Base-by-base conservation (phyloP, 129 eudicot species). In the Centella asiatica region DNA sequence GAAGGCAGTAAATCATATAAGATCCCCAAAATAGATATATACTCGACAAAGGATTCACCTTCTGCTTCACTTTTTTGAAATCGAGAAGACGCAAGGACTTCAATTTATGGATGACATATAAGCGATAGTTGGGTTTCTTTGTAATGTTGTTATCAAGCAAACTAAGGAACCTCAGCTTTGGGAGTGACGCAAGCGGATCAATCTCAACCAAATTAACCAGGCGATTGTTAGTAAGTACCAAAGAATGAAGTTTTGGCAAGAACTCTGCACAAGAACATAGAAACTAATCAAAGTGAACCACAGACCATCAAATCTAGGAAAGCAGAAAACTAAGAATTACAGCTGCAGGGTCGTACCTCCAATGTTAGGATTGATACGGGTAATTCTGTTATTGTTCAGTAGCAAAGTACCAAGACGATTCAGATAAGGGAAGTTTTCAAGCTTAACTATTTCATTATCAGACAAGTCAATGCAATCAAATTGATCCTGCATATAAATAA, bases 361-460 rank as follows among this genome's bases (percentile, higher is more conserved):
- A 45, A 92, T 74, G 74, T 72, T 82, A 44, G 96, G 86, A 71
- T 78, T 92, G 60, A 92, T 87, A 34, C 99, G 95, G 18, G 99
- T 92, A 51, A 92, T 88, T 67, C 99, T 80, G 57, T 92, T 92
- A 80, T 82, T 92, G 79, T 92, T 92, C 36, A 92, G 61, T 67
- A 92, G 60, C 81, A 92, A 60, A 50, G 96, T 92, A 22, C 99
- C 99, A 8, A 92, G 82, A 9, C 99, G 83, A 72, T 73, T 92
- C 19, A 92, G 70, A 77, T 81, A 58, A 9, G 95, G 99, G 56
- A 92, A 92, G 67, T 92, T 92, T 64, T 92, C 99, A 10, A 92
- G 95, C 72, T 92, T 92, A 31, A 92, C 99, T 53, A 92, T 92
- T 84, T 92, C 99, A 68, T 92, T 92, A 65, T 92, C 99, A 12